Percentiles rank a stretch among this genome's conserved stretches.
Evolutionary conservation across 2,329 filamentous ascomycete genomes (phyloP).

Genomic region (Piedraia hortae): DNA sequence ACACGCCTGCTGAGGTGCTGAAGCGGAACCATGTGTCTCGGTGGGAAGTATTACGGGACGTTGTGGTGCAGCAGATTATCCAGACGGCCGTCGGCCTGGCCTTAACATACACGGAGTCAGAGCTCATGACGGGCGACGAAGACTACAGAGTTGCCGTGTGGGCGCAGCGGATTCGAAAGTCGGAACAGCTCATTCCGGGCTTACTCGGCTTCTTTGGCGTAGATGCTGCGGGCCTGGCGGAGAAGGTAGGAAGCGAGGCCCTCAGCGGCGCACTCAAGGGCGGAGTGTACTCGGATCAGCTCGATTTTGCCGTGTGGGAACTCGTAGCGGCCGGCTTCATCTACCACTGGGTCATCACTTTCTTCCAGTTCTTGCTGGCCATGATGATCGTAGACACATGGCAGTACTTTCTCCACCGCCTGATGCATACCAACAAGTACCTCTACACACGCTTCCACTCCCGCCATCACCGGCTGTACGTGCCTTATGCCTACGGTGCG

Average conservation of each 20-base stretch:
- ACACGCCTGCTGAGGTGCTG: slow-evolving; percentile 74
- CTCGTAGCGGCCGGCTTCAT: slow-evolving; percentile 42
- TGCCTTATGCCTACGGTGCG: slow-evolving; percentile 88
- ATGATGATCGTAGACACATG: slow-evolving; percentile 69
- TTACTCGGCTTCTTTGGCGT: slow-evolving; percentile 46
- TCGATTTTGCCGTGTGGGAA: slow-evolving; percentile 65
- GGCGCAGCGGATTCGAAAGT: slow-evolving; percentile 55
- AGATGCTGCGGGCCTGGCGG: slow-evolving; percentile 46
- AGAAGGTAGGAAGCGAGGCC: slow-evolving; percentile 40
- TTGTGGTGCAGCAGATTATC: slow-evolving; percentile 66
- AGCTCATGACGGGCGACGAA: slow-evolving; percentile 48
- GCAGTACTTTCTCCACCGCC: slow-evolving; percentile 92
- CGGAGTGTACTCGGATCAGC: slow-evolving; percentile 46
- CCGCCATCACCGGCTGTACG: slow-evolving; percentile 85
- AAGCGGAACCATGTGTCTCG: slow-evolving; percentile 69
- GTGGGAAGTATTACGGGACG: slow-evolving; percentile 61
- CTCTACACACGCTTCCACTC: slow-evolving; percentile 85
- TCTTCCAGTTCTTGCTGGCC: slow-evolving; percentile 47
- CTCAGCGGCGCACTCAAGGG: slow-evolving; percentile 52
- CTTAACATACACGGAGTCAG: slow-evolving; percentile 43
- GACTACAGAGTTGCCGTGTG: slow-evolving; percentile 73
- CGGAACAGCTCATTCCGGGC: slow-evolving; percentile 49
- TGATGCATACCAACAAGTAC: slow-evolving; percentile 96
- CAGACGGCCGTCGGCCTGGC: slow-evolving; percentile 46
- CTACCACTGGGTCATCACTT: slow-evolving; percentile 55